Evolutionary conservation across 805 yeast species (phyloP).

Genomic region (Candida verbasci): DNA sequence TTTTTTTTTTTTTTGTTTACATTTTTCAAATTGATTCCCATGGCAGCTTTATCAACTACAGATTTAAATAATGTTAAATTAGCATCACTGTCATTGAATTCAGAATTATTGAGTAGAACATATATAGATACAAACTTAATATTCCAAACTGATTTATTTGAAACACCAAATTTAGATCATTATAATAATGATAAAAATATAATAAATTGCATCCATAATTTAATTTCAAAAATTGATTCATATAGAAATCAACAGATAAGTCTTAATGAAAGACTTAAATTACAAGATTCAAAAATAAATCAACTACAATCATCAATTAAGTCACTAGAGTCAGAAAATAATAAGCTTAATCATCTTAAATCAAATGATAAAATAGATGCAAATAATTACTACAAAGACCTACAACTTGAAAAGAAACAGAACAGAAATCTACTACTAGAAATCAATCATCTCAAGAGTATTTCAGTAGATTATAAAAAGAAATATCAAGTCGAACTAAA

Average conservation of each 20-base stretch:
- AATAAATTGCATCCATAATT: constrained; percentile 34
- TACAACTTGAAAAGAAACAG: constrained; percentile 14
- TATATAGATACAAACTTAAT: constrained; percentile 26
- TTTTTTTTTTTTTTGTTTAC: background rate
- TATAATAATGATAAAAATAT: constrained; percentile 35
- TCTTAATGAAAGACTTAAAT: constrained; percentile 23
- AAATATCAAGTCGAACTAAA: constrained; percentile 34
- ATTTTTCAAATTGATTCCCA: constrained; percentile 1
- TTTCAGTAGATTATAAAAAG: constrained; percentile 25
- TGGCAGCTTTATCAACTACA: background rate
- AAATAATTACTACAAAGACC: constrained; percentile 11
- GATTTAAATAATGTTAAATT: background rate
- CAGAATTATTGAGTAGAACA: constrained; percentile 30
- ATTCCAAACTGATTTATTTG: constrained; percentile 29
- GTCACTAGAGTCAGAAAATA: constrained; percentile 15
- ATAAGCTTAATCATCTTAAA: constrained; percentile 10
- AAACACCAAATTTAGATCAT: constrained; percentile 18
- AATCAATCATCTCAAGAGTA: constrained; percentile 21
- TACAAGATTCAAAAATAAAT: constrained; percentile 26
- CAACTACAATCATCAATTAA: constrained; percentile 19
- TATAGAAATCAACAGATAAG: constrained; percentile 27
- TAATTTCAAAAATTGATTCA: constrained; percentile 27
- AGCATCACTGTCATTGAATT: constrained; percentile 35
- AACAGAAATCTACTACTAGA: constrained; percentile 28
- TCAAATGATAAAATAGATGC: constrained; percentile 15